phyloP scores from a whole-genome alignment of 257 asterid species.

The Solanum clarkiae region DNA sequence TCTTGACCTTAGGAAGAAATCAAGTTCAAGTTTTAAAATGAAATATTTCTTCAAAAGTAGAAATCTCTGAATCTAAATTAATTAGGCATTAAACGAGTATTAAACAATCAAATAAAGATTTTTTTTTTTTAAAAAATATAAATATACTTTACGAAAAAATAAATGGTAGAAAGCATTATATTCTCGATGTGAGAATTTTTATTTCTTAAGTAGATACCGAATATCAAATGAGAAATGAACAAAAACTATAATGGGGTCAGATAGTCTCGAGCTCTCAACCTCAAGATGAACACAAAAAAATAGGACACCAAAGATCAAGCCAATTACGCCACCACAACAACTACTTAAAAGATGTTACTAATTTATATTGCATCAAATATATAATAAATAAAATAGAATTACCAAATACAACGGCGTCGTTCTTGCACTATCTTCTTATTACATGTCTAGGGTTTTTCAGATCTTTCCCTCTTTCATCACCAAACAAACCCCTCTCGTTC shows the following conservation, averaged over 20 bases:
- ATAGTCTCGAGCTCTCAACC: constrained; percentile 97
- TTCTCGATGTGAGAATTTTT: neutral
- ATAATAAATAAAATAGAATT: too few species aligned
- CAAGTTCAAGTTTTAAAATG: neutral
- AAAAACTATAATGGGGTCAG: constrained; percentile 34
- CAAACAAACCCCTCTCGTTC: neutral
- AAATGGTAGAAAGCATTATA: neutral
- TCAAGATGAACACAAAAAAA: constrained; percentile 59
- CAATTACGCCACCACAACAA: constrained; percentile 75
- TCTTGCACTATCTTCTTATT: neutral
- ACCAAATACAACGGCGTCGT: neutral
- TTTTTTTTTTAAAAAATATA: too few species aligned
- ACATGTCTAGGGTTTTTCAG: neutral
- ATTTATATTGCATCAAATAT: too few species aligned
- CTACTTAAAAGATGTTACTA: too few species aligned
- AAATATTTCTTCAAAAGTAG: neutral
- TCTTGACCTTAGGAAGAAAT: neutral
- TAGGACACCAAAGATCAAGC: constrained; percentile 99
- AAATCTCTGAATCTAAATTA: neutral
- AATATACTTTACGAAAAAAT: too few species aligned
- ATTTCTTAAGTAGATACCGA: neutral
- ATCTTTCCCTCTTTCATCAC: neutral
- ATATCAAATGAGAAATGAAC: neutral
- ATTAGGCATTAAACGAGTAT: neutral
- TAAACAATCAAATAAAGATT: too few species aligned